phyloP scores from a whole-genome alignment of 1,284 basidiomycete genomes.

The Tausonia pullulans region DNA sequence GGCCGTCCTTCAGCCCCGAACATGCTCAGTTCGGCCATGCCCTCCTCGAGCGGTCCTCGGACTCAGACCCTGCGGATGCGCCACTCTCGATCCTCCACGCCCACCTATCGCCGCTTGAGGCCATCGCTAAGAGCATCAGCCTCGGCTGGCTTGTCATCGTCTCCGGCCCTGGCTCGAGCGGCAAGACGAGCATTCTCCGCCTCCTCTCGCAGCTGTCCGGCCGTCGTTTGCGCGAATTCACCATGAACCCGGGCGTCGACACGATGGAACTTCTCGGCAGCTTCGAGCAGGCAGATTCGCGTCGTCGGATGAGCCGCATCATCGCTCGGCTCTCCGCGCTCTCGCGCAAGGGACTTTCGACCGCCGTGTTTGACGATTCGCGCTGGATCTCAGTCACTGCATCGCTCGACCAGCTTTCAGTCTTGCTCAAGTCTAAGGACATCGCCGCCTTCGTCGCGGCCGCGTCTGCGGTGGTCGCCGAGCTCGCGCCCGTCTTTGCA shows the following conservation, averaged over 20 bases:
- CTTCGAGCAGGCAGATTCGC: conserved; percentile 75
- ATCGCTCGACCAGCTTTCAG: neutral
- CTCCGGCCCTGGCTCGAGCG: conserved; percentile 60
- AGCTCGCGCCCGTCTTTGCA: conserved; percentile 8
- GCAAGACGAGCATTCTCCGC: conserved; percentile 70
- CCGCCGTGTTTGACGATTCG: conserved; percentile 4
- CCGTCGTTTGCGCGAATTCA: conserved; percentile 56
- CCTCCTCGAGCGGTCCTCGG: conserved; percentile 36
- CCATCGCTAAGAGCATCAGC: conserved; percentile 61
- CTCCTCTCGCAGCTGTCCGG: conserved; percentile 63
- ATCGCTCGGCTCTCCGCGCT: conserved; percentile 6
- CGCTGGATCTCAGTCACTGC: conserved; percentile 6
- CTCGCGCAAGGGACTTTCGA: neutral
- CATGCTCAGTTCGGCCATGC: conserved; percentile 63
- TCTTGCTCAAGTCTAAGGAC: neutral
- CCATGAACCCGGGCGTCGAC: conserved; percentile 79
- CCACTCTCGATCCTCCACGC: conserved; percentile 48
- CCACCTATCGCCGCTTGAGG: conserved; percentile 60
- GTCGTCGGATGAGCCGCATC: conserved; percentile 18
- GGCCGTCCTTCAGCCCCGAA: conserved; percentile 44
- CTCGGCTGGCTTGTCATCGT: conserved; percentile 82
- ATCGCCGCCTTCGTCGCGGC: conserved; percentile 2
- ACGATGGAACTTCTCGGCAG: conserved; percentile 89
- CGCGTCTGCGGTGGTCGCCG: neutral
- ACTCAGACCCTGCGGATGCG: conserved; percentile 27